These are phyloP conservation scores for Aspergillus latus DNA, from an alignment of 2,329 filamentous ascomycete species.

Conservation along the genomic window DNA sequence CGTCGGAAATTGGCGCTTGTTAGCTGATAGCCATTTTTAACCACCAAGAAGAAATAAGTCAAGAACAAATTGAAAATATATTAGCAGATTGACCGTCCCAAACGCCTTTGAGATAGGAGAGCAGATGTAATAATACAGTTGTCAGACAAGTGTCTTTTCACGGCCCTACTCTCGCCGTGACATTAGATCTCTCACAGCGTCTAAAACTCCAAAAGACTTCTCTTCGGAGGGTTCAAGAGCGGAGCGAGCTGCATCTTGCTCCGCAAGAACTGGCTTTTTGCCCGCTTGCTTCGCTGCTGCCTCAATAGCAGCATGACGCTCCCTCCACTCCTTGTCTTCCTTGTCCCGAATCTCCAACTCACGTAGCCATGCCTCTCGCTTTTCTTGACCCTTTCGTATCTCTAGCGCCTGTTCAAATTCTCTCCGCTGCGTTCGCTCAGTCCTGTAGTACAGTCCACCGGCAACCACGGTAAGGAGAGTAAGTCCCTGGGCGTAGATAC, in stretches of 20 bases:
- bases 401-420: conserved; percentile 75
- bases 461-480: conserved; percentile 85
- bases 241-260: conserved; percentile 33
- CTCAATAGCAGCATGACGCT: conserved; percentile 50
- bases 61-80: neutral
- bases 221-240: conserved; percentile 34
- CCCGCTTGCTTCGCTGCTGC: conserved; percentile 40
- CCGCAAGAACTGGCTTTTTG: conserved; percentile 20
- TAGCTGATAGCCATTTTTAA: neutral
- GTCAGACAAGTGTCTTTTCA: neutral
- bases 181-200: conserved; percentile 39
- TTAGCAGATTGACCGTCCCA: conserved; percentile 8
- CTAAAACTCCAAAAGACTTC: conserved; percentile 36
- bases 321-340: conserved; percentile 69
- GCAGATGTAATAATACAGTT: conserved; percentile 9
- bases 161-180: conserved; percentile 23
- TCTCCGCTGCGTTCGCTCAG: conserved; percentile 75
- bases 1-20: neutral
- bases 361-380: conserved; percentile 81
- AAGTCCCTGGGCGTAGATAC: conserved; percentile 91
- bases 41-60: neutral
- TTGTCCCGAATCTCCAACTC: conserved; percentile 88
- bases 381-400: conserved; percentile 76
- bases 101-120: conserved; percentile 11
- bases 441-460: conserved; percentile 87